Evolutionary conservation across 495 filamentous ascomycete species (phyloP).

Genomic region (Xylaria palmicola): DNA sequence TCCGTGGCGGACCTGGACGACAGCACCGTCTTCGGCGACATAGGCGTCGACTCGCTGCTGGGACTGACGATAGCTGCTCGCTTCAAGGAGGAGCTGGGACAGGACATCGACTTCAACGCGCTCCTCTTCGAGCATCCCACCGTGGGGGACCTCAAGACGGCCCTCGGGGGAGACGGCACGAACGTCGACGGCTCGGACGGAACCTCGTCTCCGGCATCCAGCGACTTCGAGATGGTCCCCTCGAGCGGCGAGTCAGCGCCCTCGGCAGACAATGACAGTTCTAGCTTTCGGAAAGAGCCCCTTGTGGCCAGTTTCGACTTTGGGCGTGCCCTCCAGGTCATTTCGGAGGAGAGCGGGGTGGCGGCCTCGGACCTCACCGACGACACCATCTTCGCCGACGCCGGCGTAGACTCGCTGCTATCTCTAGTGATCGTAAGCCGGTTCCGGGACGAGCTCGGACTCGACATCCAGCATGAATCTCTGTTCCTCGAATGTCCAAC

Average conservation of each 20-base stretch:
- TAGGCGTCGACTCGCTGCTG: conserved; percentile 45
- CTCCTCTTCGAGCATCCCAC: conserved; percentile 58
- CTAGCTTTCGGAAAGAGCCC: too few species aligned
- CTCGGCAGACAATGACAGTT: too few species aligned
- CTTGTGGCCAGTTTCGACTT: too few species aligned
- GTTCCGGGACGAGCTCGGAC: conserved; percentile 44
- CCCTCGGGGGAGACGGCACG: conserved; percentile 44
- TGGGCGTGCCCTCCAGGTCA: background rate
- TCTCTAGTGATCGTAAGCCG: conserved; percentile 42
- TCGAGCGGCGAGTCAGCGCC: too few species aligned
- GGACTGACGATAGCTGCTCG: conserved; percentile 35
- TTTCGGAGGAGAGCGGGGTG: conserved; percentile 53
- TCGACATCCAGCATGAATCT: conserved; percentile 35
- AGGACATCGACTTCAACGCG: conserved; percentile 52
- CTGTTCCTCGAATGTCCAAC: conserved; percentile 38
- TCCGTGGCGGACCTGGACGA: conserved; percentile 36
- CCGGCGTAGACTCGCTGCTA: conserved; percentile 50
- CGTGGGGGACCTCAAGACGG: conserved; percentile 32
- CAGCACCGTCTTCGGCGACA: conserved; percentile 38
- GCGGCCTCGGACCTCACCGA: conserved; percentile 49
- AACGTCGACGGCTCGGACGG: background rate
- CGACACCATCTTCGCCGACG: conserved; percentile 38
- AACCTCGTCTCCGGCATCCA: background rate
- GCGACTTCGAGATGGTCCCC: too few species aligned
- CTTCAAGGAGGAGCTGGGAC: conserved; percentile 38